Conservation (phyloP, 1,284 basidiomycete genomes). For the Ganoderma boninense region DNA sequence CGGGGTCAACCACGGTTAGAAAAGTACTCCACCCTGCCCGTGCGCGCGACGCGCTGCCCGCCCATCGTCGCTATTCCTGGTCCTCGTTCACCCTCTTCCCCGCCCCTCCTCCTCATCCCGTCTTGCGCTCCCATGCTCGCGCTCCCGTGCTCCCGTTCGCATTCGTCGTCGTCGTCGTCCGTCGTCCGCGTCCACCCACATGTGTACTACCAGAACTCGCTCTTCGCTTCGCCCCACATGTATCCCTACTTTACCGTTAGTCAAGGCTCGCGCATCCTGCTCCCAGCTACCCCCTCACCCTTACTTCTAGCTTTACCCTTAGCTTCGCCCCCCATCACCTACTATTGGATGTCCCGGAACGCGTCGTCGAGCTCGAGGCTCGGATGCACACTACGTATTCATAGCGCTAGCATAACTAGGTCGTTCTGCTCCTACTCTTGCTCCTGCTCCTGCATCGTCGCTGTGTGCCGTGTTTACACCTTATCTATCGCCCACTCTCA, state of each 20-base stretch:
- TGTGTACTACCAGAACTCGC: conserved; percentile 22
- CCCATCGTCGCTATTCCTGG: conserved; percentile 11
- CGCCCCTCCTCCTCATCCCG: background rate
- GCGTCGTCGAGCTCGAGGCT: conserved; percentile 13
- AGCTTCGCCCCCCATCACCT: background rate
- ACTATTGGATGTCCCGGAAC: background rate
- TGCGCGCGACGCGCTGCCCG: conserved; percentile 21
- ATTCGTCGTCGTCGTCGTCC: no score
- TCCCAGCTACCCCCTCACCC: conserved; percentile 1
- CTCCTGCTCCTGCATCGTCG: background rate
- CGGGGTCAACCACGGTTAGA: conserved; percentile 19
- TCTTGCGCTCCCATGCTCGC: conserved; percentile 6
- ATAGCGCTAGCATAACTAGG: background rate
- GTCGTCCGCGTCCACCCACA: background rate
- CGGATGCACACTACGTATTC: background rate
- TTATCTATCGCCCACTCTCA: conserved; percentile 15
- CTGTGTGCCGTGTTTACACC: conserved; percentile 16
- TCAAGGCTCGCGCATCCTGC: background rate
- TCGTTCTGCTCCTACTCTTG: background rate
- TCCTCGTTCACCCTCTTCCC: background rate
- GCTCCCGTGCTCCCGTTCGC: conserved; percentile 3
- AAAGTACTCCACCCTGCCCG: conserved; percentile 27
- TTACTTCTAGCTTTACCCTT: background rate
- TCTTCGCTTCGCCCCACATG: conserved; percentile 22
- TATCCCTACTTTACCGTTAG: conserved; percentile 28